Percentiles rank a stretch among this genome's conserved stretches.
Evolutionary conservation across 2,329 filamentous ascomycete genomes (phyloP).

Genomic region (Cytospora mali): DNA sequence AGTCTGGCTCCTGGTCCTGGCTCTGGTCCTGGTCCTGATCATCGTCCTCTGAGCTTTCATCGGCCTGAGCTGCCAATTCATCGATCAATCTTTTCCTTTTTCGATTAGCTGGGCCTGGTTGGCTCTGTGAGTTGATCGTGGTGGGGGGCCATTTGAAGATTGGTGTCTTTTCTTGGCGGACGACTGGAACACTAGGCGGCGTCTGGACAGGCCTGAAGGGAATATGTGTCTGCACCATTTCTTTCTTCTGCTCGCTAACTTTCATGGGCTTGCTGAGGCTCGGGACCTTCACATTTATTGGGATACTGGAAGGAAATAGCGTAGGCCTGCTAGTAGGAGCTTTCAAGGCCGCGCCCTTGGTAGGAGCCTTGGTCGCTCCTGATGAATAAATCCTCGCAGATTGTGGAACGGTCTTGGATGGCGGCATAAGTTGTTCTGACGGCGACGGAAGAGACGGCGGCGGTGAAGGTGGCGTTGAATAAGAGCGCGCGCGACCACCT

Average conservation of each 20-base stretch:
- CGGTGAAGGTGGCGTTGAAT: constrained; percentile 28
- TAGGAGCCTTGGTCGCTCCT: constrained; percentile 13
- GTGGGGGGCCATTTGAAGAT: constrained; percentile 18
- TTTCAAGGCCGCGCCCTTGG: constrained; percentile 12
- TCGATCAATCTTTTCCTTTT: constrained; percentile 45
- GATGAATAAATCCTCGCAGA: constrained; percentile 18
- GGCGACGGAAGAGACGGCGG: constrained; percentile 27
- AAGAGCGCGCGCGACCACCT: constrained; percentile 20
- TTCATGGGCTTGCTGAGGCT: constrained; percentile 20
- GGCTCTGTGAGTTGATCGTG: constrained; percentile 16
- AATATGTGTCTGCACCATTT: constrained; percentile 26
- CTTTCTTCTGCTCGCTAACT: constrained; percentile 21
- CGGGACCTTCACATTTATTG: constrained; percentile 24
- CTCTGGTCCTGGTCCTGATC: constrained; percentile 28
- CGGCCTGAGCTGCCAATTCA: constrained; percentile 44
- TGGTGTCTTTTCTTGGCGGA: constrained; percentile 26
- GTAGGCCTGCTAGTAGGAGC: constrained; percentile 9
- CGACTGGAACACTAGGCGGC: constrained; percentile 12
- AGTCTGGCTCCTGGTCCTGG: constrained; percentile 25
- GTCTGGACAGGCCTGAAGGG: constrained; percentile 24
- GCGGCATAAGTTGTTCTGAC: constrained; percentile 24
- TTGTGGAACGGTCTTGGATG: constrained; percentile 22
- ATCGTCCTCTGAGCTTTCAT: constrained; percentile 38
- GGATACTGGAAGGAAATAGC: constrained; percentile 15
- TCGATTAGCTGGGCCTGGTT: constrained; percentile 18